Evolutionary conservation across 768 basidiomycete genomes (phyloP), one percentile per base, ranked within the genome.

Genomic region (Mycena haematopus): DNA sequence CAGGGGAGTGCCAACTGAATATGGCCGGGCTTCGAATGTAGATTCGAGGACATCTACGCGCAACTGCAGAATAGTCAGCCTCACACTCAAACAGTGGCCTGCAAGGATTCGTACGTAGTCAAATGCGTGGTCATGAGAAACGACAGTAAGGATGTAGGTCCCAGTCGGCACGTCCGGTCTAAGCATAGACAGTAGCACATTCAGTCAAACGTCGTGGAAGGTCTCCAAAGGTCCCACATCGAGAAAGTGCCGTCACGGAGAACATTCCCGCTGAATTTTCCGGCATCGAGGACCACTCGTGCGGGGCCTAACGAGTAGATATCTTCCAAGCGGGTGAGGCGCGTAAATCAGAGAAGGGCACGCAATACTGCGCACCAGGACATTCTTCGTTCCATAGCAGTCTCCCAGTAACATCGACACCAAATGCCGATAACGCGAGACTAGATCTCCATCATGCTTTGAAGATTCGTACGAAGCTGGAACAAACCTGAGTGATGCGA

Each of bases 381-480:
- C 90, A 92, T 9, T 86, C 65, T n/a, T 85, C 83, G 73, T 89
- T 92, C 89, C 89, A 92, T 49, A 82, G 78, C 13, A 93, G 75
- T 52, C 79, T 80, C 66, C 92, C 92, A 3, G 74, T 68, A 50
- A 93, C 68, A 70, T 91, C 87, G 9, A 86, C 65, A 13, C 86
- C 85, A 60, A 66, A 67, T 55, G 73, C 74, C 17, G 76, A 63
- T 21, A 76, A 71, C 50, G 72, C 68, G 58, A 76, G 74, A 54
- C 56, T 45, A 45, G 72, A 66, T 29, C 45, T 68, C 58, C 52
- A 35, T 58, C 61, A 62, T n/a, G 24, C 38, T 21, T 40, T 56
- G 47, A 53, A 57, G 7, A 21, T 35, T 1, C 21, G 22, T 11
- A 42, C 6, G 22, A 33, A 49, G 14, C 19, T 36, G 56, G 13